Evolutionary conservation across 768 basidiomycete genomes (phyloP).

Genomic region (Multifurca ochricompacta): DNA sequence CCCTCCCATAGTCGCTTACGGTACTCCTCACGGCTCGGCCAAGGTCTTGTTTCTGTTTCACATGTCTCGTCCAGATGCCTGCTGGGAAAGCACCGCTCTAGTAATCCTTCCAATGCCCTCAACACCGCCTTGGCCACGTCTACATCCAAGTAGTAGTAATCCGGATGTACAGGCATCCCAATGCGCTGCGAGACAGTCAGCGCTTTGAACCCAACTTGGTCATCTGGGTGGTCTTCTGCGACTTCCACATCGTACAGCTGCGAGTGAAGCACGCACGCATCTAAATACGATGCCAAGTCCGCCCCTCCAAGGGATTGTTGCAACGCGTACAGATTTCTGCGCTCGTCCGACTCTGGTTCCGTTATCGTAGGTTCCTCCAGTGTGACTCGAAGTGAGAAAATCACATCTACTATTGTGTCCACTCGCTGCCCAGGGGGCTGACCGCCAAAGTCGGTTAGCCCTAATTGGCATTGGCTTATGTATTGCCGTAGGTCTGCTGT

Average conservation of each 20-base stretch:
- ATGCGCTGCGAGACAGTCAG: slow-evolving; percentile 3
- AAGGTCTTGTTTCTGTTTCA: background rate
- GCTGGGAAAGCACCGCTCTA: background rate
- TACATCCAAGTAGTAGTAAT: slow-evolving; percentile 16
- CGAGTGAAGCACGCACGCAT: slow-evolving; percentile 13
- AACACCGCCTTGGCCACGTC: slow-evolving; percentile 3
- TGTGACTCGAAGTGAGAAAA: slow-evolving; percentile 12
- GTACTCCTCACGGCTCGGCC: slow-evolving; percentile 14
- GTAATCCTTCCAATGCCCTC: slow-evolving; percentile 1
- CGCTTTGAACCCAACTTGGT: slow-evolving; percentile 44
- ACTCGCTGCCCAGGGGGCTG: background rate
- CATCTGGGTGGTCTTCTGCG: slow-evolving; percentile 33
- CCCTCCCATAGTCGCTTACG: slow-evolving; percentile 28
- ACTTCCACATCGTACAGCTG: slow-evolving; percentile 1
- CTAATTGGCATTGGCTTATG: slow-evolving; percentile 19
- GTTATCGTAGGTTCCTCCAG: background rate
- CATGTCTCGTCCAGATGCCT: background rate
- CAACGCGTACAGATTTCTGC: slow-evolving; percentile 2
- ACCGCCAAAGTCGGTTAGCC: slow-evolving; percentile 1
- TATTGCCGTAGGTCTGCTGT: slow-evolving; percentile 16
- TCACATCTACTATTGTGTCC: background rate
- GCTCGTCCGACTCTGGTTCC: slow-evolving; percentile 2
- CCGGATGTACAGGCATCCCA: slow-evolving; percentile 11
- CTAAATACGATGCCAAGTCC: slow-evolving; percentile 18
- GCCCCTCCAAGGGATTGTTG: slow-evolving; percentile 9